phyloP scores from a whole-genome alignment of 139 green algal genomes.

The Coelastrella sp. region DNA sequence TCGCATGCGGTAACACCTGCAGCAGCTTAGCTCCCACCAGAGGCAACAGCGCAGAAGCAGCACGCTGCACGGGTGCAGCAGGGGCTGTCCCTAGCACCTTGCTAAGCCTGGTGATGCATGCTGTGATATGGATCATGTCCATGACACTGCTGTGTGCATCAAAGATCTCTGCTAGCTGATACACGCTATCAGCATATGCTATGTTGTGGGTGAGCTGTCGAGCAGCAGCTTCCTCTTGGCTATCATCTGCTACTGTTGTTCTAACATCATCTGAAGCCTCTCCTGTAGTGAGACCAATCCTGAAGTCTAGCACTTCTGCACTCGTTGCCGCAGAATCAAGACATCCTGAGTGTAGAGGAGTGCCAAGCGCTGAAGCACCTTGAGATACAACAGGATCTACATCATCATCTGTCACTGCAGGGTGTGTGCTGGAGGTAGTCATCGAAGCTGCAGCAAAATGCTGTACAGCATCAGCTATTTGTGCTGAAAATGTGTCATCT shows the following conservation, averaged over 20 bases:
- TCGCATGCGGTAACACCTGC: conserved; percentile 28
- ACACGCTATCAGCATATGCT: conserved; percentile 15
- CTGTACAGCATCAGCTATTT: too few species aligned
- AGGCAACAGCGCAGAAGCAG: conserved; percentile 31
- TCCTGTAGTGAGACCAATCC: not conserved
- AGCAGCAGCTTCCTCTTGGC: conserved; percentile 30
- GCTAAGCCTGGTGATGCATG: conserved; percentile 44
- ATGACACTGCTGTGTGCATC: conserved; percentile 19
- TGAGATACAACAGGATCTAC: too few species aligned
- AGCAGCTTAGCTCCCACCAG: conserved; percentile 35
- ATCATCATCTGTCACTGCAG: too few species aligned
- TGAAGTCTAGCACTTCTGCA: too few species aligned
- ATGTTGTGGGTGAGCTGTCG: conserved; percentile 45
- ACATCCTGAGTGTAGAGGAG: too few species aligned
- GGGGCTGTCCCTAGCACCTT: conserved; percentile 36
- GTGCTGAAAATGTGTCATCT: too few species aligned
- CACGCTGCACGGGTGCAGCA: not conserved
- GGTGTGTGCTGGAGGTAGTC: too few species aligned
- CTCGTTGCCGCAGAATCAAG: too few species aligned
- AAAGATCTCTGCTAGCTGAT: conserved; percentile 39
- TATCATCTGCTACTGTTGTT: not conserved
- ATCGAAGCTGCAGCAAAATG: too few species aligned
- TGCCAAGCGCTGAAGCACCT: too few species aligned
- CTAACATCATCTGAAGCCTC: not conserved
- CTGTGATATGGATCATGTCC: conserved; percentile 49